phyloP scores from a whole-genome alignment of 2,329 filamentous ascomycete genomes.

The Penicillium polonicum region DNA sequence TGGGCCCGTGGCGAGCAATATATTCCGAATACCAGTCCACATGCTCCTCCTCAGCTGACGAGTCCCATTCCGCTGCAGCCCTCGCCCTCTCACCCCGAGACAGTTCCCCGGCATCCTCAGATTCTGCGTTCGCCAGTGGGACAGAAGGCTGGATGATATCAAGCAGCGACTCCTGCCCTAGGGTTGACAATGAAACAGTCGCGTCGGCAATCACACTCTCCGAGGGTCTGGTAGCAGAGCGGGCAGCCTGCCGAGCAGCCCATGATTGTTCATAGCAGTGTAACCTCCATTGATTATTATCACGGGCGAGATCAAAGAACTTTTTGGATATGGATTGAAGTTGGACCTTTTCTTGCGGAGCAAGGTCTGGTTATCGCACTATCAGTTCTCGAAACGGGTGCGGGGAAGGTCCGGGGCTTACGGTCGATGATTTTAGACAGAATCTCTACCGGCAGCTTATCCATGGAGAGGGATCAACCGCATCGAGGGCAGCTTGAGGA shows the following conservation, averaged over 20 bases:
- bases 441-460: constrained; percentile 63
- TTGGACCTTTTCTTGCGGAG: constrained; percentile 62
- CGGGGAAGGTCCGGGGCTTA: constrained; percentile 44
- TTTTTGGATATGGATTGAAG: constrained; percentile 69
- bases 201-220: constrained; percentile 52
- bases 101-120: constrained; percentile 5
- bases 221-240: constrained; percentile 22
- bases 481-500: constrained; percentile 26
- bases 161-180: constrained; percentile 35
- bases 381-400: constrained; percentile 23
- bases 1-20: constrained; percentile 73
- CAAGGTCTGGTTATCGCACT: constrained; percentile 52
- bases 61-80: constrained; percentile 72
- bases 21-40: constrained; percentile 88
- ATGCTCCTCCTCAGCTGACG: constrained; percentile 67
- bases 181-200: constrained; percentile 32
- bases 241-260: constrained; percentile 51
- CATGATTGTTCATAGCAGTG: constrained; percentile 73
- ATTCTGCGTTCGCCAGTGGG: neutral
- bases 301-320: constrained; percentile 67
- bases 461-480: constrained; percentile 39
- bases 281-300: constrained; percentile 73
- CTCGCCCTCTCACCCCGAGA: constrained; percentile 32
- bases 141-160: constrained; percentile 34
- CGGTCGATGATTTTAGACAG: constrained; percentile 62